A percentile compares a stretch with the other conserved stretches of the same genome.
Conservation (phyloP, 495 filamentous ascomycete species). For the Annulohypoxylon nitens region DNA sequence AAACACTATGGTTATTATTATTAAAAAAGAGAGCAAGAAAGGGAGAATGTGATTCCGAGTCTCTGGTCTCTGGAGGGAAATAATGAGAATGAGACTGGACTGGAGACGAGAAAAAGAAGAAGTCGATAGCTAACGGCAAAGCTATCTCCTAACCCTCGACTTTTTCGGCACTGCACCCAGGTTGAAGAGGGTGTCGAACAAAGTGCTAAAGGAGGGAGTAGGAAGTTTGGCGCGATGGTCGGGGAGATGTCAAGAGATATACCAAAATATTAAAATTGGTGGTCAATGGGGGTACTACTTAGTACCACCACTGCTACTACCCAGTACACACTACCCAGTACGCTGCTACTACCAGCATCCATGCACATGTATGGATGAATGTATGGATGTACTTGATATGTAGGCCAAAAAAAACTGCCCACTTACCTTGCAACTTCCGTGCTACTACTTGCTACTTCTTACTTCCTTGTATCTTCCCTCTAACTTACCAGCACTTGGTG, state of each 20-base stretch:
- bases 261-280: constrained; percentile 49
- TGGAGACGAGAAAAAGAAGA: neutral
- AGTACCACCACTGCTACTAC: neutral
- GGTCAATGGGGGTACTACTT: constrained; percentile 37
- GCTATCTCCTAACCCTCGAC: constrained; percentile 35
- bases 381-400: neutral
- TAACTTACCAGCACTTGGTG: neutral
- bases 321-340: neutral
- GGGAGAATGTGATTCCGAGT: constrained; percentile 13
- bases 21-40: constrained; percentile 25
- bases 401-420: constrained; percentile 5
- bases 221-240: constrained; percentile 36
- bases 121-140: constrained; percentile 16
- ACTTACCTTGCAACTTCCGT: constrained; percentile 3
- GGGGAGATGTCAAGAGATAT: constrained; percentile 40
- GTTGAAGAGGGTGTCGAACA: constrained; percentile 36
- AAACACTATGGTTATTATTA: constrained; percentile 32
- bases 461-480: constrained; percentile 1
- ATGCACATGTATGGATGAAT: neutral
- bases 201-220: constrained; percentile 35
- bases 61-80: neutral
- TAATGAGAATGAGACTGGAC: neutral
- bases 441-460: neutral
- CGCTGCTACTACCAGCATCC: neutral
- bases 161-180: constrained; percentile 42